These are phyloP conservation scores for Strobilomyces confusus DNA, from an alignment of 768 basidiomycete genomes.

Conservation along the genomic window DNA sequence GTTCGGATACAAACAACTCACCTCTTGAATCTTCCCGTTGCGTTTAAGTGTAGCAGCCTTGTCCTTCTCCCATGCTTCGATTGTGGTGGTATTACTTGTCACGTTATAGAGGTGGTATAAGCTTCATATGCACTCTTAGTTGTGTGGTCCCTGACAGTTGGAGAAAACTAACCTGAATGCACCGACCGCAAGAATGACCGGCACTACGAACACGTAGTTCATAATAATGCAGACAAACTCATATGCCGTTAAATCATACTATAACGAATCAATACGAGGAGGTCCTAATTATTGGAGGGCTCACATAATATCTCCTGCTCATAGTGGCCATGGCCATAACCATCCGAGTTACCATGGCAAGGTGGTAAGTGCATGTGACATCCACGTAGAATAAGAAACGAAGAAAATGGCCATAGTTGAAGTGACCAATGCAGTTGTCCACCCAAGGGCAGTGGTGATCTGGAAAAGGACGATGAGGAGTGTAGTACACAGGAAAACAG, in stretches of 20 bases:
- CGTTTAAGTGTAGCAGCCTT: conserved; percentile 83
- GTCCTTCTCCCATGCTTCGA: conserved; percentile 98
- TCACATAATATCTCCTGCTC: conserved; percentile 49
- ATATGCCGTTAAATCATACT: conserved; percentile 64
- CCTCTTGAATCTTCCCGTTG: conserved; percentile 81
- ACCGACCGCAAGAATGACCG: conserved; percentile 84
- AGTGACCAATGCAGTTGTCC: conserved; percentile 91
- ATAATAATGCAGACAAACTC: conserved; percentile 85
- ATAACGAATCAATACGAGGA: not conserved
- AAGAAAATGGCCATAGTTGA: conserved; percentile 84
- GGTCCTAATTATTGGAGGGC: conserved; percentile 13
- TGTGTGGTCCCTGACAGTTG: not conserved
- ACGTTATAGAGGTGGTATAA: conserved; percentile 84
- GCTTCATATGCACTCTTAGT: conserved; percentile 38
- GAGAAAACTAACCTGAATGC: conserved; percentile 66
- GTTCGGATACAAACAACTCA: conserved; percentile 23
- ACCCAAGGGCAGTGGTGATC: conserved; percentile 94
- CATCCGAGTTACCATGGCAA: conserved; percentile 73
- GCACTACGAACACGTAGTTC: conserved; percentile 82
- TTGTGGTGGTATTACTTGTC: conserved; percentile 83
- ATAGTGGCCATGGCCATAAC: conserved; percentile 48
- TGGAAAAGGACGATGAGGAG: conserved; percentile 26
- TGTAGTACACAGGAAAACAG: not conserved
- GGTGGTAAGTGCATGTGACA: conserved; percentile 82
- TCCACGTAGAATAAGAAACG: conserved; percentile 94